These are phyloP conservation scores for Candida krabiensis DNA, from an alignment of 805 yeast species.

Conservation along the genomic window DNA sequence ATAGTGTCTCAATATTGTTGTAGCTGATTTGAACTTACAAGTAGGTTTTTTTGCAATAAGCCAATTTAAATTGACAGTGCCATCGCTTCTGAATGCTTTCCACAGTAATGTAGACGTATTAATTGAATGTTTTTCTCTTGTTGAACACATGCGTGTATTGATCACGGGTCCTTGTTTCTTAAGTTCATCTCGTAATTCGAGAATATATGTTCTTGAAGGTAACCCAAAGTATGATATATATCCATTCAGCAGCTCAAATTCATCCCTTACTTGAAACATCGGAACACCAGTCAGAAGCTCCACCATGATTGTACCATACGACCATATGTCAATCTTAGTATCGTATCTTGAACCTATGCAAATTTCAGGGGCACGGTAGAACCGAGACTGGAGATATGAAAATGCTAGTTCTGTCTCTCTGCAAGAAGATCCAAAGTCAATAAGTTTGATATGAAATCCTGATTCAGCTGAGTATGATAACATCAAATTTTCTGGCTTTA, in stretches of 20 bases:
- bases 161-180: slow-evolving; percentile 36
- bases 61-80: slow-evolving; percentile 24
- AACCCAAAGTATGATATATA: slow-evolving; percentile 47
- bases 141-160: slow-evolving; percentile 10
- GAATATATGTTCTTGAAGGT: slow-evolving; percentile 42
- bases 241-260: slow-evolving; percentile 45
- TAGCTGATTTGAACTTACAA: slow-evolving; percentile 23
- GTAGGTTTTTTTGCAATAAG: slow-evolving; percentile 16
- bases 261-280: slow-evolving; percentile 49
- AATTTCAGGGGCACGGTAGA: slow-evolving; percentile 79
- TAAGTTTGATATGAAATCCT: slow-evolving; percentile 50
- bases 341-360: slow-evolving; percentile 63
- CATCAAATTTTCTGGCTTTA: slow-evolving; percentile 85
- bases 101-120: slow-evolving; percentile 36
- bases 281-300: slow-evolving; percentile 69
- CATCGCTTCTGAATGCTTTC: slow-evolving; percentile 33
- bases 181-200: slow-evolving; percentile 40
- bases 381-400: slow-evolving; percentile 62
- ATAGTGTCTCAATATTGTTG: slow-evolving; percentile 17
- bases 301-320: slow-evolving; percentile 88
- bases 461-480: slow-evolving; percentile 39
- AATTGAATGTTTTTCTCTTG: neutral
- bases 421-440: slow-evolving; percentile 80
- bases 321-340: slow-evolving; percentile 77
- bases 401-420: slow-evolving; percentile 41